Percentiles rank a stretch among this genome's conserved stretches.
Evolutionary conservation across 495 filamentous ascomycete genomes (phyloP).

Genomic region (Niebla homalea): DNA sequence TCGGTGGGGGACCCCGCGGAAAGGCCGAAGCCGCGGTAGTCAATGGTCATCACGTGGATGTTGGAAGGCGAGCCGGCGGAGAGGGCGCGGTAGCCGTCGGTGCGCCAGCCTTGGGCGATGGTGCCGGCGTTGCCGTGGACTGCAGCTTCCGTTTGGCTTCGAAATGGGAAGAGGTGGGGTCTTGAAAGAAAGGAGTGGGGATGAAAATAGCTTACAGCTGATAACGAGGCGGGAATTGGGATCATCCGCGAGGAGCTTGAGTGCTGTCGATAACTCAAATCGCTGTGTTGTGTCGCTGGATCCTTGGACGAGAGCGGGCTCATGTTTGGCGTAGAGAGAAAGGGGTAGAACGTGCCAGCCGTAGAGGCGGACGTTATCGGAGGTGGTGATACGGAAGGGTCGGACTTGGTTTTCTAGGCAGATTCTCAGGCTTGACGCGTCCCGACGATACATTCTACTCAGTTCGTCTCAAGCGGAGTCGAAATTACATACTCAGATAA

Average conservation of each 20-base stretch:
- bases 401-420: conserved; percentile 38
- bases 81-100: conserved; percentile 36
- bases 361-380: conserved; percentile 45
- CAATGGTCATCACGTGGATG: conserved; percentile 57
- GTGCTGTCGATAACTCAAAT: conserved; percentile 32
- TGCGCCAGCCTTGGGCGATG: conserved; percentile 37
- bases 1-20: conserved; percentile 73
- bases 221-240: conserved; percentile 35
- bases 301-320: conserved; percentile 31
- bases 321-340: conserved; percentile 36
- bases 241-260: conserved; percentile 40
- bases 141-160: not conserved
- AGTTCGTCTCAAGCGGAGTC: not conserved
- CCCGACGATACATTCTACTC: not conserved
- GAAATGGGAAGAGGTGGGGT: not conserved
- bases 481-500: conserved; percentile 51
- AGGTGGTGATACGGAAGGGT: conserved; percentile 40
- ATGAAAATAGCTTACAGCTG: conserved; percentile 30
- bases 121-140: conserved; percentile 41
- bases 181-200: not conserved
- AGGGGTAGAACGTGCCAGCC: conserved; percentile 50
- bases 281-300: conserved; percentile 28
- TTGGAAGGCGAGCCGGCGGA: conserved; percentile 15
- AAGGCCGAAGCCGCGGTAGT: conserved; percentile 83
- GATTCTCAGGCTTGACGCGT: not conserved